Evolutionary conservation across 768 basidiomycete genomes (phyloP).

Genomic region (Exidia glandulosa): DNA sequence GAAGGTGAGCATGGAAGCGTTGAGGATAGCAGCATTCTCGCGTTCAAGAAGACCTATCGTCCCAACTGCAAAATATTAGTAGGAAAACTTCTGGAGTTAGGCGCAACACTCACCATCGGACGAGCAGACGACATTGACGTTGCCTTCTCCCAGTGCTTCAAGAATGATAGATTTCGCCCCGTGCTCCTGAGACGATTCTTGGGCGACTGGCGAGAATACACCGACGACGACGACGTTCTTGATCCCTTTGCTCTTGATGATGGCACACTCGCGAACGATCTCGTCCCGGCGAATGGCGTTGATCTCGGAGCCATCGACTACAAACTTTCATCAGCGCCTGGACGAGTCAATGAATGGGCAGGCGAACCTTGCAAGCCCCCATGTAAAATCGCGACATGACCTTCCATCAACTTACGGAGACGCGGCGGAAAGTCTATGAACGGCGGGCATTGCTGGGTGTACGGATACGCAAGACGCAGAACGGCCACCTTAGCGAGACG

Average conservation of each 20-base stretch:
- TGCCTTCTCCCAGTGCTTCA: conserved; percentile 1
- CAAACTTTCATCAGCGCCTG: conserved; percentile 21
- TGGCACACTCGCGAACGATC: conserved; percentile 31
- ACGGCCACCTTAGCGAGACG: conserved; percentile 52
- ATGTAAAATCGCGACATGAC: conserved; percentile 26
- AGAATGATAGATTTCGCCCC: neutral
- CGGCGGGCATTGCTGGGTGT: conserved; percentile 44
- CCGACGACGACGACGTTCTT: conserved; percentile 33
- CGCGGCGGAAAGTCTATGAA: conserved; percentile 39
- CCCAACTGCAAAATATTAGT: conserved; percentile 29
- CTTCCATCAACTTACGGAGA: conserved; percentile 20
- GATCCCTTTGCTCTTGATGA: conserved; percentile 24
- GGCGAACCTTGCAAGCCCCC: conserved; percentile 30
- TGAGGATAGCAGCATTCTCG: conserved; percentile 59
- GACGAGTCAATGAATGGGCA: neutral
- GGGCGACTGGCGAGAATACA: conserved; percentile 39
- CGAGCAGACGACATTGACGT: conserved; percentile 36
- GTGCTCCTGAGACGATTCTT: conserved; percentile 1
- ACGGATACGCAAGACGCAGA: conserved; percentile 50
- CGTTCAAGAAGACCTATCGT: conserved; percentile 50
- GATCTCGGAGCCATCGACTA: conserved; percentile 40
- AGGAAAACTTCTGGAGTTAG: neutral
- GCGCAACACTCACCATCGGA: conserved; percentile 27
- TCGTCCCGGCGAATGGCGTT: conserved; percentile 30
- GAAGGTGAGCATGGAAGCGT: conserved; percentile 50